Base-by-base conservation (phyloP, 352 stramenopile species). In the Phytophthora gonapodyides region DNA sequence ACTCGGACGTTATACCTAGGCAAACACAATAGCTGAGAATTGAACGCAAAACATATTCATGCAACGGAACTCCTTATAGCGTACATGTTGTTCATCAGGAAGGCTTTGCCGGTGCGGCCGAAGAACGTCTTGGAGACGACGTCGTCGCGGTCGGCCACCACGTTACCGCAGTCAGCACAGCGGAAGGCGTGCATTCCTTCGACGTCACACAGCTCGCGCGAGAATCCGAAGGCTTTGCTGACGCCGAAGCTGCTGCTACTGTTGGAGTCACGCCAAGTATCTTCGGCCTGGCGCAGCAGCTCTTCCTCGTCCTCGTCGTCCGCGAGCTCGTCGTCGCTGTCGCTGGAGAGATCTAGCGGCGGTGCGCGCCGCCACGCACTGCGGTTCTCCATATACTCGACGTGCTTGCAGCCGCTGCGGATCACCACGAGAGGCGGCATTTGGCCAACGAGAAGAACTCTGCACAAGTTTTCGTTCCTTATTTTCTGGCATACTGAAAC, bases 61-160 rank as follows among this genome's bases (percentile, higher is more conserved):
- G 19, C 21, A 35, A 33, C 34, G 9, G 8, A 57, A 37, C 10
- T 16, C 13, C 36, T 16, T 11, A 15, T 42, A 13, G n/a, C 75
- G 47, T 69, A 91, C 84, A 93, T 89, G 69, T 72, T 87, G 65
- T 89, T 87, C 71, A 91, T 80, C 21, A 91, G 63, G 49, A 84
- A 93, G 13, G 82, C 80, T 48, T 90, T 93, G 52, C 84, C 84
- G 37, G 75, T 88, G 55, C 78, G 78, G 2, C 82, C 82, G 43
- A 88, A 91, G 66, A 93, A 91, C 44, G 80, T 85, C 64, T 90
- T 93, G 34, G 84, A 81, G 41, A 91, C 74, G 40, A 93, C 59
- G 36, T 93, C 84, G 56, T 87, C 82, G 17, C 72, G 80, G 33
- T 87, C 79, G 5, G 70, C 82, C 36, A 93, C 80, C 15, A 88